Evolutionary conservation across 805 yeast genomes (phyloP).

Genomic region (Torulaspora microellipsoides): DNA sequence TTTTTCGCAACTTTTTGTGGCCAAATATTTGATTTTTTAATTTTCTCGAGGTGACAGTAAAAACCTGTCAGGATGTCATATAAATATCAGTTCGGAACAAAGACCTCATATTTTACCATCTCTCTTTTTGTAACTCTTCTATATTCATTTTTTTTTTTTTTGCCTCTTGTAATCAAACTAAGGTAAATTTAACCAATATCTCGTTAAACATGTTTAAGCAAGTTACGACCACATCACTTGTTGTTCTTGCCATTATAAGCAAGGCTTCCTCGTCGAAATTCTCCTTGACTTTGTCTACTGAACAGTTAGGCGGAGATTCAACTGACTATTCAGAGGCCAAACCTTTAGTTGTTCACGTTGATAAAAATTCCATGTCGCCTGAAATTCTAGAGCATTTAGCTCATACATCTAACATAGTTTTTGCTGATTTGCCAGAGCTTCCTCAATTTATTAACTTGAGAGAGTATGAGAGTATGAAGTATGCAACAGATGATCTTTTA

Average conservation of each 20-base stretch:
- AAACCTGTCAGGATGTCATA: no score
- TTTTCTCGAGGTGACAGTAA: no score
- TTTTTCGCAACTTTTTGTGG: no score
- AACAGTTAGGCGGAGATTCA: constrained; percentile 23
- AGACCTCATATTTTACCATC: no score
- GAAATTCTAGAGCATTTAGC: constrained; percentile 20
- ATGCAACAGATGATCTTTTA: constrained; percentile 9
- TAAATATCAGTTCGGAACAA: no score
- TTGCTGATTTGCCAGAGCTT: constrained; percentile 26
- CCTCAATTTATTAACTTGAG: constrained; percentile 28
- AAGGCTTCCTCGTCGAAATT: constrained; percentile 2
- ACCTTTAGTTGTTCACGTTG: constrained; percentile 16
- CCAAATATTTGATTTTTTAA: no score
- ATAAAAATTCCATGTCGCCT: constrained; percentile 16
- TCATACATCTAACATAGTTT: constrained; percentile 23
- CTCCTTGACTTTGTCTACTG: constrained; percentile 15
- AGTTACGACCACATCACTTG: constrained; percentile 1
- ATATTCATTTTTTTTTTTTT: no score
- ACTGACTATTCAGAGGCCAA: constrained; percentile 3
- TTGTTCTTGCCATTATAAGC: constrained; percentile 3
- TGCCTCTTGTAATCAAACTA: no score
- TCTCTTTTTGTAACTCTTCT: no score
- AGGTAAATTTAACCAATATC: no score
- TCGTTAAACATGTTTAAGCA: constrained; percentile 2
- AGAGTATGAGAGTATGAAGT: constrained; percentile 17